Percentiles rank a stretch among this genome's conserved stretches.
phyloP scores from a whole-genome alignment of 2,329 filamentous ascomycete genomes.

The Mycosphaerella arachidis region DNA sequence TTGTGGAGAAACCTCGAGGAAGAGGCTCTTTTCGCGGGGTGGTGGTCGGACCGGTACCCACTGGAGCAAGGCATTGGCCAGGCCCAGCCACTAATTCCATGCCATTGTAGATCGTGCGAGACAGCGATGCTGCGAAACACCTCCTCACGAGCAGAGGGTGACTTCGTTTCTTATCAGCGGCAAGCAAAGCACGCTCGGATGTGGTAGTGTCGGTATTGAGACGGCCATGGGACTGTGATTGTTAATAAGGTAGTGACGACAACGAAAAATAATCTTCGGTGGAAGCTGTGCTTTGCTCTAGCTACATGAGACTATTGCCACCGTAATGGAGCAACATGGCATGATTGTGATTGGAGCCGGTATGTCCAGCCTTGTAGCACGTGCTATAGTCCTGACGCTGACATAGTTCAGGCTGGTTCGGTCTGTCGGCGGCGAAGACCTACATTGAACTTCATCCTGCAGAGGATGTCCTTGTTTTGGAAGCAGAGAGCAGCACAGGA shows the following conservation, averaged over 20 bases:
- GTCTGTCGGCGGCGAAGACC: slow-evolving; percentile 47
- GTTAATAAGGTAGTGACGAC: background rate
- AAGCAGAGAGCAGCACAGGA: slow-evolving; percentile 47
- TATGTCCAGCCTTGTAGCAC: slow-evolving; percentile 28
- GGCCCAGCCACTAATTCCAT: background rate
- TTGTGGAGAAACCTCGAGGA: background rate
- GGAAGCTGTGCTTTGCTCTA: background rate
- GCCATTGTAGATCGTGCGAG: slow-evolving; percentile 1
- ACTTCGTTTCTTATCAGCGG: background rate
- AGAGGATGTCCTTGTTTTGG: slow-evolving; percentile 42
- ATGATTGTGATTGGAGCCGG: slow-evolving; percentile 46
- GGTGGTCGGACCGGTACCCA: background rate
- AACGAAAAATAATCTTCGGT: background rate
- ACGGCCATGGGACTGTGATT: background rate
- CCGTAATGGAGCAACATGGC: slow-evolving; percentile 22
- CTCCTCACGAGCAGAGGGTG: background rate
- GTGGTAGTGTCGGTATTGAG: background rate
- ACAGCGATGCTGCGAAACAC: background rate
- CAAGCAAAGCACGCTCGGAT: background rate
- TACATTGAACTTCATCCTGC: slow-evolving; percentile 42
- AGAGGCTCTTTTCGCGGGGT: background rate
- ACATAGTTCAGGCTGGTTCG: slow-evolving; percentile 37
- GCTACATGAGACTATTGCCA: background rate
- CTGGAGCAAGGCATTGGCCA: background rate
- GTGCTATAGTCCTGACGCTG: slow-evolving; percentile 3